Percentiles rank a stretch among this genome's conserved stretches.
phyloP scores from a whole-genome alignment of 768 basidiomycete genomes.

The Rubroboletus satanas region DNA sequence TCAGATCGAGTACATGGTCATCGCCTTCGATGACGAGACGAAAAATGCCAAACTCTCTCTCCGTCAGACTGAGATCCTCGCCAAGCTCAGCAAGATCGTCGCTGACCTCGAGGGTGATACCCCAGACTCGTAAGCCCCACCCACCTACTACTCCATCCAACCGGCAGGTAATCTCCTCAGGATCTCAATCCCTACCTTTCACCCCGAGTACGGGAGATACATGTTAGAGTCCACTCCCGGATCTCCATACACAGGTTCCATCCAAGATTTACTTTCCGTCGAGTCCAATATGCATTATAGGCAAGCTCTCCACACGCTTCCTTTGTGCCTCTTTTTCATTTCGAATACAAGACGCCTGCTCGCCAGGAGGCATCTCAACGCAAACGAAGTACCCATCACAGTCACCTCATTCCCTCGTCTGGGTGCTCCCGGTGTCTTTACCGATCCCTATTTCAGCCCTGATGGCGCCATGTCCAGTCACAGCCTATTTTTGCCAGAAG shows the following conservation, averaged over 20 bases:
- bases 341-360: slow-evolving; percentile 62
- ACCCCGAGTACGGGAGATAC: slow-evolving; percentile 97
- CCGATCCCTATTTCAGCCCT: slow-evolving; percentile 84
- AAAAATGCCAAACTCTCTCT: slow-evolving; percentile 87
- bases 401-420: slow-evolving; percentile 94
- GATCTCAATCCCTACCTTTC: slow-evolving; percentile 80
- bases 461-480: slow-evolving; percentile 78
- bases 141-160: background rate
- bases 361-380: slow-evolving; percentile 75
- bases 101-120: slow-evolving; percentile 51
- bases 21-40: slow-evolving; percentile 72
- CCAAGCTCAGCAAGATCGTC: slow-evolving; percentile 67
- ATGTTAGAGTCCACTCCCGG: slow-evolving; percentile 99
- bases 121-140: slow-evolving; percentile 51
- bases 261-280: slow-evolving; percentile 82
- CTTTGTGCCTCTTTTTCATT: slow-evolving; percentile 5
- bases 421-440: slow-evolving; percentile 85
- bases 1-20: slow-evolving; percentile 95
- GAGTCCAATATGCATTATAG: slow-evolving; percentile 95
- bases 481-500: slow-evolving; percentile 90
- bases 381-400: slow-evolving; percentile 87
- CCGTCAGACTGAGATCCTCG: slow-evolving; percentile 92
- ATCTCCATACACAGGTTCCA: slow-evolving; percentile 85
- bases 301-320: slow-evolving; percentile 34
- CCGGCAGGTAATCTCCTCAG: slow-evolving; percentile 34